Percentiles rank a stretch among this genome's conserved stretches.
Conservation (phyloP, 768 basidiomycete species). For the Strobilomyces dryophilus region DNA sequence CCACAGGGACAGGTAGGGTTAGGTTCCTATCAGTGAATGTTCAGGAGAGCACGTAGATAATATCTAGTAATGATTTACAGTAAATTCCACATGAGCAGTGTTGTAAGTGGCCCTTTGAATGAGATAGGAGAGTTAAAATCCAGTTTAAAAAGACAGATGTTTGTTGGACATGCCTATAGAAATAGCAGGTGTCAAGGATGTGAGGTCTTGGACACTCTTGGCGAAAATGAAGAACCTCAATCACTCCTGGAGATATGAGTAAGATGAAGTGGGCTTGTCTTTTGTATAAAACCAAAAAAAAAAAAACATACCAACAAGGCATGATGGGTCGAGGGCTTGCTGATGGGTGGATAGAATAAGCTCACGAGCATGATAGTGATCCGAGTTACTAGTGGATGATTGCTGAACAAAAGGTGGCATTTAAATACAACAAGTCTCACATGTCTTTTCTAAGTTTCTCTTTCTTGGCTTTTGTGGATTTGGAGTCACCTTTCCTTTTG, state of each 20-base stretch:
- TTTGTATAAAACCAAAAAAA: too few relatives aligned
- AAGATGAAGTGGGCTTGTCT: not conserved
- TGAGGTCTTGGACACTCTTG: too few relatives aligned
- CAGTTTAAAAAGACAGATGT: too few relatives aligned
- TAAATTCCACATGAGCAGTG: too few relatives aligned
- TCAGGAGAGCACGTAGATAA: too few relatives aligned
- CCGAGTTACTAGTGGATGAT: not conserved
- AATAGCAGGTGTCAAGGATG: too few relatives aligned
- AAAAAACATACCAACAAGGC: not conserved
- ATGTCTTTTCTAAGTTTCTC: not conserved
- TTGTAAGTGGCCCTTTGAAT: too few relatives aligned
- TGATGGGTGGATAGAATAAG: not conserved
- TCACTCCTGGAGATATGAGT: not conserved
- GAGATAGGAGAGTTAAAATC: too few relatives aligned
- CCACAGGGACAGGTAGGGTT: too few relatives aligned
- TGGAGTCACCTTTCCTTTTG: not conserved
- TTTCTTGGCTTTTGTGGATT: not conserved
- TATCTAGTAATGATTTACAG: too few relatives aligned
- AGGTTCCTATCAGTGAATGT: too few relatives aligned
- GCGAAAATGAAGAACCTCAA: not conserved
- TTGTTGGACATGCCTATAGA: too few relatives aligned
- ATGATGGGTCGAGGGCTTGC: not conserved
- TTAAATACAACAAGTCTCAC: not conserved
- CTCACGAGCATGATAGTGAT: not conserved
- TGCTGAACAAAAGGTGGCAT: not conserved